A percentile compares a stretch with the other conserved stretches of the same genome.
phyloP scores from a whole-genome alignment of 2,329 filamentous ascomycete genomes.

The Phoma sp. region DNA sequence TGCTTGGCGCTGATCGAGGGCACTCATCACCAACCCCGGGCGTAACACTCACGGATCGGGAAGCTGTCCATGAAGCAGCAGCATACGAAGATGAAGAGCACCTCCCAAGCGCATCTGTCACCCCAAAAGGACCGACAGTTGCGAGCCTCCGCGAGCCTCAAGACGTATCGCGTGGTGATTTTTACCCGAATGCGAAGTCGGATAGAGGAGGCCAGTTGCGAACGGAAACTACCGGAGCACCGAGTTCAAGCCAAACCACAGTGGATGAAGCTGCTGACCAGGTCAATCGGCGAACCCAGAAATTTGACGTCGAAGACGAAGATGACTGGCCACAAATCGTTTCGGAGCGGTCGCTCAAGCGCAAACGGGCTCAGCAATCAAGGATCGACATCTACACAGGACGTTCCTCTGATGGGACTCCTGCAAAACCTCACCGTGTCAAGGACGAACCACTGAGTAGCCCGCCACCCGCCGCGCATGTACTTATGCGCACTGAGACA shows the following conservation, averaged over 20 bases:
- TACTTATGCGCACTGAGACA: slow-evolving; percentile 46
- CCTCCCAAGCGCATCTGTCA: background rate
- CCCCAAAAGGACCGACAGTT: slow-evolving; percentile 4
- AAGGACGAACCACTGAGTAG: slow-evolving; percentile 51
- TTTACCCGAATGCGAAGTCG: background rate
- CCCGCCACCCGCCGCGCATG: slow-evolving; percentile 22
- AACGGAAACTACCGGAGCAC: background rate
- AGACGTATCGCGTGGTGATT: background rate
- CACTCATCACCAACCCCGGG: slow-evolving; percentile 29
- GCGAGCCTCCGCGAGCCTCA: background rate
- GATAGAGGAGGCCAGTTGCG: background rate
- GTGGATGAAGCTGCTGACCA: slow-evolving; percentile 42
- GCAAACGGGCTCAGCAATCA: slow-evolving; percentile 42
- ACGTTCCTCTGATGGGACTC: slow-evolving; percentile 38
- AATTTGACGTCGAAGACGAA: slow-evolving; percentile 19
- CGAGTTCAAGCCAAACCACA: slow-evolving; percentile 55
- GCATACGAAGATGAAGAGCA: background rate
- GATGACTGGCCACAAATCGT: slow-evolving; percentile 53
- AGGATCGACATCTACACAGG: slow-evolving; percentile 29
- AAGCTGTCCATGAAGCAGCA: background rate
- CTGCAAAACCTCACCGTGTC: slow-evolving; percentile 42
- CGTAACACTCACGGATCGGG: slow-evolving; percentile 5
- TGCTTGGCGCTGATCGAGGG: slow-evolving; percentile 15
- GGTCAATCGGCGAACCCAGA: background rate
- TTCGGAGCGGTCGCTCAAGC: slow-evolving; percentile 52